Percentiles rank a stretch among this genome's conserved stretches.
Evolutionary conservation across 257 asterid species (phyloP).

Genomic region (Ajuga chamaepitys): DNA sequence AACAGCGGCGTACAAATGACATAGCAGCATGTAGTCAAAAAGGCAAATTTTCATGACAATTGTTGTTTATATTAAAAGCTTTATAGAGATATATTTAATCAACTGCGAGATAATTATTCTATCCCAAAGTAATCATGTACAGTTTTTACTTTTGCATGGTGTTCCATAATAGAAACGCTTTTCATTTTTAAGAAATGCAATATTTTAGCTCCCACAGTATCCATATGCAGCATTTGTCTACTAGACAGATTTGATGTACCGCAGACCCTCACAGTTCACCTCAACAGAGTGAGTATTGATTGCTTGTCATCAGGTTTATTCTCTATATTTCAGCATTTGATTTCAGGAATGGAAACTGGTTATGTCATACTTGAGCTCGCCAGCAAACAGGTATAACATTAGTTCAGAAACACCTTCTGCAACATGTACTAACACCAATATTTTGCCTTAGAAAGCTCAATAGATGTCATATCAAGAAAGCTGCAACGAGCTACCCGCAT

Average conservation of each 20-base stretch:
- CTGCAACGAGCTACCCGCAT: not conserved
- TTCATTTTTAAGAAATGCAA: not conserved
- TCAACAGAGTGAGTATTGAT: not conserved
- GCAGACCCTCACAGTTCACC: not conserved
- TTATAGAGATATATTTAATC: not conserved
- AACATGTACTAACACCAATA: not conserved
- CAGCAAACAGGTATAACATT: not conserved
- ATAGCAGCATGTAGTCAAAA: conserved; percentile 1
- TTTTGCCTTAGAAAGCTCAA: not conserved
- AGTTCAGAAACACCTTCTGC: not conserved
- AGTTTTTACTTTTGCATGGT: not conserved
- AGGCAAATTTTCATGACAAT: not conserved
- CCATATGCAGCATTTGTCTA: not conserved
- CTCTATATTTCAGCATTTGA: not conserved
- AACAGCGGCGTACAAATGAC: not conserved
- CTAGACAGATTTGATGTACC: not conserved
- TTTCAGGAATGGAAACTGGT: not conserved
- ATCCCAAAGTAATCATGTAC: not conserved
- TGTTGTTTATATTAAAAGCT: not conserved
- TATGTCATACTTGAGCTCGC: not conserved
- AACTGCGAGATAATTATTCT: not conserved
- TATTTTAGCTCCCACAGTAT: not conserved
- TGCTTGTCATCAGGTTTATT: not conserved
- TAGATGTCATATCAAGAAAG: not conserved
- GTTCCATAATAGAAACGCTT: not conserved